A percentile compares a stretch with the other conserved stretches of the same genome.
Evolutionary conservation across 805 yeast genomes (phyloP).

Genomic region (Candida bentonensis): DNA sequence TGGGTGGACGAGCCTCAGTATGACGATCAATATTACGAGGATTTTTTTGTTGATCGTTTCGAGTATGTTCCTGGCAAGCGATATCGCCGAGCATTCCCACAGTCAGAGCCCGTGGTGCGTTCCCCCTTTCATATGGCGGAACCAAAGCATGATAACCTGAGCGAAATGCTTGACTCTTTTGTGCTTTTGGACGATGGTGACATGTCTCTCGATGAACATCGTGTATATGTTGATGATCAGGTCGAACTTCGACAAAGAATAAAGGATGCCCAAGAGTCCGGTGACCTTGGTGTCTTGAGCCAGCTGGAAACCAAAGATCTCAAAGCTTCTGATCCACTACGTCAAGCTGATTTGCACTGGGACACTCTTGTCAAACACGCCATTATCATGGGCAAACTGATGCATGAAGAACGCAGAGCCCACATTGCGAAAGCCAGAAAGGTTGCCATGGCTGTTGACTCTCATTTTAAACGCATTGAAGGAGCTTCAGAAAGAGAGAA

Average conservation of each 20-base stretch:
- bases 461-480: conserved; percentile 68
- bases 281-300: conserved; percentile 6
- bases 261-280: conserved; percentile 31
- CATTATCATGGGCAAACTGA: conserved; percentile 49
- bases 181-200: conserved; percentile 46
- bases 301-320: not conserved
- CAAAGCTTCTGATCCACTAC: not conserved
- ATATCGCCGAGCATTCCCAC: not conserved
- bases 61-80: not conserved
- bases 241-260: conserved; percentile 28
- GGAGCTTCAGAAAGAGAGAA: conserved; percentile 79
- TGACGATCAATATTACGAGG: not conserved
- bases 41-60: not conserved
- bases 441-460: conserved; percentile 70
- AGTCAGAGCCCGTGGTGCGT: conserved; percentile 31
- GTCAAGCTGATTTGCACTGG: conserved; percentile 20
- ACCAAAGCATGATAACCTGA: conserved; percentile 31
- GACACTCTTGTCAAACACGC: conserved; percentile 75
- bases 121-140: conserved; percentile 44
- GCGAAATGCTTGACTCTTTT: conserved; percentile 38
- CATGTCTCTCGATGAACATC: conserved; percentile 42
- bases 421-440: conserved; percentile 57
- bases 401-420: conserved; percentile 48
- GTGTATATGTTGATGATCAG: conserved; percentile 42
- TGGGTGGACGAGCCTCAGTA: not conserved